Percentiles rank a stretch among this genome's conserved stretches.
Evolutionary conservation across 106 monocot species (phyloP).

Genomic region (Platanthera zijinensis): DNA sequence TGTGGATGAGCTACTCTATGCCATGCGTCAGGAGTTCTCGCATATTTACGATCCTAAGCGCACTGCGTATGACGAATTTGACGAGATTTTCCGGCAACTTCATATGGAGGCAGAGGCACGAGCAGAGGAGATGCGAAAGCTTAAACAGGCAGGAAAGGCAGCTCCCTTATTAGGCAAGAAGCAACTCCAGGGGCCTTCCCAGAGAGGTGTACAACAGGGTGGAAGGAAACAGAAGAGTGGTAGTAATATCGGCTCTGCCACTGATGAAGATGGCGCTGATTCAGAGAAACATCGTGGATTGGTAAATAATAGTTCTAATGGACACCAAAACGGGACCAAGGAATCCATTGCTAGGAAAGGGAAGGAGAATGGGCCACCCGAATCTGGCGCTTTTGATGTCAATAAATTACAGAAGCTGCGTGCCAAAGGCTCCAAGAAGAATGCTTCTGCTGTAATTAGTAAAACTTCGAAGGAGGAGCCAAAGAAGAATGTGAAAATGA

Average conservation of each 20-base stretch:
- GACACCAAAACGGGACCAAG: constrained; percentile 27
- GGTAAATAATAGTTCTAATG: constrained; percentile 30
- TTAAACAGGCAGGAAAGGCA: constrained; percentile 43
- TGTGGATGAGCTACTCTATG: constrained; percentile 76
- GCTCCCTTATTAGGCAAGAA: constrained; percentile 24
- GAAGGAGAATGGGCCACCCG: constrained; percentile 54
- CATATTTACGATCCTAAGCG: constrained; percentile 69
- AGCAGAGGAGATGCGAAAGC: constrained; percentile 77
- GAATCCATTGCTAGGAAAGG: constrained; percentile 32
- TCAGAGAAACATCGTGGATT: constrained; percentile 20
- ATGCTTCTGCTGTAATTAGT: constrained; percentile 10
- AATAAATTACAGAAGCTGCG: constrained; percentile 79
- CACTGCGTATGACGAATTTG: constrained; percentile 54
- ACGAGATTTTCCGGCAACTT: constrained; percentile 77
- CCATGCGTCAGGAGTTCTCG: constrained; percentile 56
- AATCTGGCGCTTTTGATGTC: constrained; percentile 85
- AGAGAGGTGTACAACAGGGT: constrained; percentile 13
- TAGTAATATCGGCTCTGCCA: constrained; percentile 18
- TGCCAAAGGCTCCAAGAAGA: constrained; percentile 64
- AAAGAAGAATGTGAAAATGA: constrained; percentile 72
- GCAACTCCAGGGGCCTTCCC: constrained; percentile 17
- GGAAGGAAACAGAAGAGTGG: constrained; percentile 19
- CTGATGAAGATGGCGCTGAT: constrained; percentile 60
- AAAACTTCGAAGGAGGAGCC: constrained; percentile 33
- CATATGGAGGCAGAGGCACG: constrained; percentile 77